These are phyloP conservation scores for Anthracocystis setariae DNA, from an alignment of 1,284 basidiomycete genomes.

Conservation along the genomic window DNA sequence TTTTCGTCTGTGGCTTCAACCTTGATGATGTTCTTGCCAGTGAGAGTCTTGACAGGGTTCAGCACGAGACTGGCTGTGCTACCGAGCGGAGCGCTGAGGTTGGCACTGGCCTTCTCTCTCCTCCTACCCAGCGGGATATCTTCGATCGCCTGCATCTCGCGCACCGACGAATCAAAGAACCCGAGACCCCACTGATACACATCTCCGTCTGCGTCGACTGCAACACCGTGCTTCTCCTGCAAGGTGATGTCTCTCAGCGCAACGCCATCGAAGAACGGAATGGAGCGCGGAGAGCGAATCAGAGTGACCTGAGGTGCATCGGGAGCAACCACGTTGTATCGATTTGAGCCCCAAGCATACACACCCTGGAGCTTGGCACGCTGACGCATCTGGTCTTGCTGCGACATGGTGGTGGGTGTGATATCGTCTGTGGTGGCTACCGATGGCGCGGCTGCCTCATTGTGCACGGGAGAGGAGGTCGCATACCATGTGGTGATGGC, in stretches of 20 bases:
- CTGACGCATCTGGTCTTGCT: slow-evolving; percentile 60
- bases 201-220: slow-evolving; percentile 75
- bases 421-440: slow-evolving; percentile 28
- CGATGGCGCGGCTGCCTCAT: slow-evolving; percentile 29
- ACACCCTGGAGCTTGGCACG: slow-evolving; percentile 51
- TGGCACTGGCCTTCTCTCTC: slow-evolving; percentile 44
- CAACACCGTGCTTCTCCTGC: slow-evolving; percentile 62
- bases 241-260: slow-evolving; percentile 63
- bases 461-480: slow-evolving; percentile 24
- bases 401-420: slow-evolving; percentile 42
- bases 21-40: slow-evolving; percentile 62
- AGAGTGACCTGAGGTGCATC: slow-evolving; percentile 45
- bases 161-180: slow-evolving; percentile 60
- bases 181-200: slow-evolving; percentile 66
- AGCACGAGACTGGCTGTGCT: slow-evolving; percentile 27
- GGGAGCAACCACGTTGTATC: slow-evolving; percentile 64
- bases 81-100: slow-evolving; percentile 42
- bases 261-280: slow-evolving; percentile 63
- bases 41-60: slow-evolving; percentile 57
- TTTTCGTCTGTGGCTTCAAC: slow-evolving; percentile 61
- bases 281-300: slow-evolving; percentile 52
- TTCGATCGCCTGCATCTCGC: slow-evolving; percentile 43
- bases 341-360: slow-evolving; percentile 60
- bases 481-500: slow-evolving; percentile 36
- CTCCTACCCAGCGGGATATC: slow-evolving; percentile 54